Conservation (phyloP, 345 rosid species). For the Streptanthus diversifolius region DNA sequence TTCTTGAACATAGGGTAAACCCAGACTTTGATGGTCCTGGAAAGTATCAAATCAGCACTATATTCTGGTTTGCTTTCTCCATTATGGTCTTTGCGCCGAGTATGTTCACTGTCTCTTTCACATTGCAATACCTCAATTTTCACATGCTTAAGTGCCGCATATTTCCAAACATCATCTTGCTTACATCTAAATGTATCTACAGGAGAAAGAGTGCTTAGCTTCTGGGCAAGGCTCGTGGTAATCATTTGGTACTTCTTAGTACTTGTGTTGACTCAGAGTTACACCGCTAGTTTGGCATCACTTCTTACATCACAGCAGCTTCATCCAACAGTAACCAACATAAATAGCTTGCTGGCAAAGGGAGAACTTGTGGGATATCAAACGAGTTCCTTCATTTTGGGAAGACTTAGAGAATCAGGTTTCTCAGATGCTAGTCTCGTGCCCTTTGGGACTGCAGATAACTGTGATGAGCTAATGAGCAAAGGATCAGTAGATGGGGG, state of each 20-base stretch:
- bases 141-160: neutral
- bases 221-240: slow-evolving; percentile 47
- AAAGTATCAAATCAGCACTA: slow-evolving; percentile 19
- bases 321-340: slow-evolving; percentile 42
- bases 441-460: slow-evolving; percentile 15
- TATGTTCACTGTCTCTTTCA: slow-evolving; percentile 10
- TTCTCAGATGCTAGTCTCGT: slow-evolving; percentile 26
- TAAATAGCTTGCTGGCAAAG: slow-evolving; percentile 32
- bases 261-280: slow-evolving; percentile 57
- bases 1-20: slow-evolving; percentile 35
- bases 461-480: slow-evolving; percentile 31
- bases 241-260: slow-evolving; percentile 38
- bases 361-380: slow-evolving; percentile 43
- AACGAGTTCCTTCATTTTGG: slow-evolving; percentile 33
- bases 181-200: neutral
- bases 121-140: neutral
- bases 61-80: slow-evolving; percentile 41
- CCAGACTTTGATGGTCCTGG: slow-evolving; percentile 25
- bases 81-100: slow-evolving; percentile 34
- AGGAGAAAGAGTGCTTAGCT: slow-evolving; percentile 62
- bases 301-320: slow-evolving; percentile 55
- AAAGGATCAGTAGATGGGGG: slow-evolving; percentile 39
- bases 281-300: slow-evolving; percentile 65
- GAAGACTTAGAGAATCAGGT: slow-evolving; percentile 23
- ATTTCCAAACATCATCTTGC: neutral